These are phyloP conservation scores for Penicillium subrubescens DNA, from an alignment of 495 filamentous ascomycete genomes.

Conservation along the genomic window DNA sequence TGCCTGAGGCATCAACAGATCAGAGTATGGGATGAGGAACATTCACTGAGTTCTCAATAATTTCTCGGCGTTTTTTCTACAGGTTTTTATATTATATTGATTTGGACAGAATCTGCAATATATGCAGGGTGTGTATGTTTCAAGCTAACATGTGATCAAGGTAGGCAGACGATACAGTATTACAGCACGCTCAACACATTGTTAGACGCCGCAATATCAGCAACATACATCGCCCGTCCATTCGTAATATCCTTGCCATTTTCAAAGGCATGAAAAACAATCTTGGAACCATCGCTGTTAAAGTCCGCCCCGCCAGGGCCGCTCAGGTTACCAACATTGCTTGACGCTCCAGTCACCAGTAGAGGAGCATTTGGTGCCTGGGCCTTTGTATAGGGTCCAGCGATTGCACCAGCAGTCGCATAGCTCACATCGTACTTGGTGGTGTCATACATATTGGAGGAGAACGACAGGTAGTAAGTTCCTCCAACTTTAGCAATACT, in stretches of 20 bases:
- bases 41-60: no score
- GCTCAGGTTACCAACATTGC: conserved; percentile 32
- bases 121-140: no score
- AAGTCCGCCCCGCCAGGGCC: conserved; percentile 54
- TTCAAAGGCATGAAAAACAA: conserved; percentile 49
- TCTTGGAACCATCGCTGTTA: conserved; percentile 34
- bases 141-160: no score
- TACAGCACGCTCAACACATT: conserved; percentile 17
- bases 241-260: conserved; percentile 23
- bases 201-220: conserved; percentile 12
- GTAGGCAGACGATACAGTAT: neutral
- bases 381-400: conserved; percentile 47
- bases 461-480: conserved; percentile 61
- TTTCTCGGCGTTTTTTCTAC: no score
- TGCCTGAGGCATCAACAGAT: conserved; percentile 14
- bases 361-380: conserved; percentile 32
- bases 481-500: conserved; percentile 47
- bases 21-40: neutral
- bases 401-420: conserved; percentile 44
- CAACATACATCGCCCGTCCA: conserved; percentile 24
- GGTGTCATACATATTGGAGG: conserved; percentile 52
- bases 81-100: no score
- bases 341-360: conserved; percentile 43
- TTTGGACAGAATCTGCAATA: no score
- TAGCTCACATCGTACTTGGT: conserved; percentile 55